These are phyloP conservation scores for Rhododendron williamsianum DNA, from an alignment of 148 eudicot species.

Conservation along the genomic window DNA sequence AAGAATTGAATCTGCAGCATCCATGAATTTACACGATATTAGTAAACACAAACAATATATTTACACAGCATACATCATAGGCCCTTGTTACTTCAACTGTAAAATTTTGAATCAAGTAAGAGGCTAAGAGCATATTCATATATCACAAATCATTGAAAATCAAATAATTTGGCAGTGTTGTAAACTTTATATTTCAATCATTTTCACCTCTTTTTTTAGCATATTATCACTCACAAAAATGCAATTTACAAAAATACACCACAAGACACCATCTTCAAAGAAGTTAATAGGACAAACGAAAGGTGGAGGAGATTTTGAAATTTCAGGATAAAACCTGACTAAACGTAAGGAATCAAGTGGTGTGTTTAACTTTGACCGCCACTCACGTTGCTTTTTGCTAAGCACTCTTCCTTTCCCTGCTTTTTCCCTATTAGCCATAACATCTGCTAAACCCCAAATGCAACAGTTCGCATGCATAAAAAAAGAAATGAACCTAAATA, in stretches of 20 bases:
- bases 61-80: slow-evolving; percentile 10
- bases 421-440: slow-evolving; percentile 67
- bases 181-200: no score
- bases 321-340: slow-evolving; percentile 56
- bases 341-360: slow-evolving; percentile 53
- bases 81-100: slow-evolving; percentile 5
- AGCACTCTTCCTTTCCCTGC: slow-evolving; percentile 80
- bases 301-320: slow-evolving; percentile 15
- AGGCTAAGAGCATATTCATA: neutral
- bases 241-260: neutral
- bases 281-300: neutral
- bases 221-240: no score
- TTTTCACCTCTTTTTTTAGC: neutral
- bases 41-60: neutral
- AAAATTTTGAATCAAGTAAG: neutral
- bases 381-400: slow-evolving; percentile 71
- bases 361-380: slow-evolving; percentile 50
- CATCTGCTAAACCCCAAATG: slow-evolving; percentile 78
- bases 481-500: slow-evolving; percentile 61
- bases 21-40: neutral
- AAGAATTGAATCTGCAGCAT: neutral
- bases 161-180: neutral
- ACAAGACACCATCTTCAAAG: neutral
- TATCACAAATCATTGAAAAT: neutral
- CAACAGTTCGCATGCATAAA: slow-evolving; percentile 51